Conservation (phyloP, 2,329 filamentous ascomycete species). For the Westerdykella aurantiaca region DNA sequence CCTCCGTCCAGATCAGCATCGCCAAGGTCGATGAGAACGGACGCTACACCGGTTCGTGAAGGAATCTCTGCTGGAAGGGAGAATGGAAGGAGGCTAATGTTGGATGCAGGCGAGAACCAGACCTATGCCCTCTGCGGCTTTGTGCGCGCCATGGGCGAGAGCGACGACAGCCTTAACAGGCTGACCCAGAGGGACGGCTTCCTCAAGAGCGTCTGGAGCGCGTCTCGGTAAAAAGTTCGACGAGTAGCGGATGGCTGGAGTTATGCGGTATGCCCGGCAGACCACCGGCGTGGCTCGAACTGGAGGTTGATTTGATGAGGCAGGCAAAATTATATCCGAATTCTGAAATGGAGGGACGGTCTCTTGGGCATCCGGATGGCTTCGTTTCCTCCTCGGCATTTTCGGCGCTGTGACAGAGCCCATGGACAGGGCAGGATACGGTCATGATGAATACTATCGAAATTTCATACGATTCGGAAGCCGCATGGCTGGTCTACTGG, state of each 20-base stretch:
- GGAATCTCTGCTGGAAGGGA: no score
- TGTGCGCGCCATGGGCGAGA: slow-evolving; percentile 96
- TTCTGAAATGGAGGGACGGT: neutral
- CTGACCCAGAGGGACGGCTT: slow-evolving; percentile 93
- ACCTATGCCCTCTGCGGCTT: slow-evolving; percentile 96
- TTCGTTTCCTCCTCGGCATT: neutral
- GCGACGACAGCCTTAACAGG: slow-evolving; percentile 93
- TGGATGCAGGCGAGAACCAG: slow-evolving; percentile 69
- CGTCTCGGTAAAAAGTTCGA: slow-evolving; percentile 47
- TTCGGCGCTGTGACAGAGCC: neutral
- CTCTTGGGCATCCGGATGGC: neutral
- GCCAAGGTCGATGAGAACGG: slow-evolving; percentile 99
- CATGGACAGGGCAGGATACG: neutral
- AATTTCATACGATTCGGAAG: neutral
- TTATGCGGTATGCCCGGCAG: slow-evolving; percentile 14
- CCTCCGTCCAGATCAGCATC: slow-evolving; percentile 92
- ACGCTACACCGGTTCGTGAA: slow-evolving; percentile 62
- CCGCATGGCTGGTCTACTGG: neutral
- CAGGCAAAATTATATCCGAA: no score
- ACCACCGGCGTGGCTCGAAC: no score
- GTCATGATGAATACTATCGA: neutral
- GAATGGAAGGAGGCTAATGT: no score
- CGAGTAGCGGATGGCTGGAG: slow-evolving; percentile 29
- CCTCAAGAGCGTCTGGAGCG: slow-evolving; percentile 95
- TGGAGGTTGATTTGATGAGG: no score